Evolutionary conservation across 2,329 filamentous ascomycete genomes (phyloP).

Genomic region (Annulohypoxylon truncatum): DNA sequence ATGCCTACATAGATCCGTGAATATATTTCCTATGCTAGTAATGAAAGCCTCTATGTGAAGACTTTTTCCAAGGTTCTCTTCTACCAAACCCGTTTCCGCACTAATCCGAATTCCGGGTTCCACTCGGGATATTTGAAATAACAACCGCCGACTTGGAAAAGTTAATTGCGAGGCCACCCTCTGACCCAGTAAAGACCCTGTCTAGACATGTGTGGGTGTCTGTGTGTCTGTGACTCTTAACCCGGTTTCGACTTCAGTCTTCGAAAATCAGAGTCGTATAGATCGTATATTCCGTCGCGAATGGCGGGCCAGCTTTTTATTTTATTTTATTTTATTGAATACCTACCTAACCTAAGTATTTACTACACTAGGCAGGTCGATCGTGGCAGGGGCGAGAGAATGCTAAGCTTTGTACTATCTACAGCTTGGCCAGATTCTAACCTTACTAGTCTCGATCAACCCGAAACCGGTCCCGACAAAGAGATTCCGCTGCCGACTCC

Average conservation of each 20-base stretch:
- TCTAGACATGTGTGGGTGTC: neutral
- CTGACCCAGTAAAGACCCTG: neutral
- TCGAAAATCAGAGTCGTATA: neutral
- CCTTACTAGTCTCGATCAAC: neutral
- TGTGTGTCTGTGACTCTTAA: neutral
- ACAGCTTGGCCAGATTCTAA: neutral
- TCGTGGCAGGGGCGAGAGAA: neutral
- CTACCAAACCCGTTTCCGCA: conserved; percentile 15
- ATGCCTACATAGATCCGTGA: neutral
- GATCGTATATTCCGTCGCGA: neutral
- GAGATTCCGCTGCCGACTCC: neutral
- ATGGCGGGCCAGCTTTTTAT: neutral
- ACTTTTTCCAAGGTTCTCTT: neutral
- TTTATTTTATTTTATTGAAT: too few relatives aligned
- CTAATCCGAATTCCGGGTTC: conserved; percentile 26
- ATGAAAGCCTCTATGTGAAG: neutral
- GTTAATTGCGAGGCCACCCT: conserved; percentile 1
- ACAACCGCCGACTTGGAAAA: neutral
- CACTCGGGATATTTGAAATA: conserved; percentile 7
- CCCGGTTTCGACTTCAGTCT: neutral
- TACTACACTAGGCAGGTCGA: conserved; percentile 4
- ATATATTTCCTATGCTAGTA: neutral
- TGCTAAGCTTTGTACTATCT: conserved; percentile 26
- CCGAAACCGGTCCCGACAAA: conserved; percentile 20
- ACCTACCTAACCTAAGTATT: neutral